Evolutionary conservation across 2,329 filamentous ascomycete genomes (phyloP).

Genomic region (Penicillium hordei): DNA sequence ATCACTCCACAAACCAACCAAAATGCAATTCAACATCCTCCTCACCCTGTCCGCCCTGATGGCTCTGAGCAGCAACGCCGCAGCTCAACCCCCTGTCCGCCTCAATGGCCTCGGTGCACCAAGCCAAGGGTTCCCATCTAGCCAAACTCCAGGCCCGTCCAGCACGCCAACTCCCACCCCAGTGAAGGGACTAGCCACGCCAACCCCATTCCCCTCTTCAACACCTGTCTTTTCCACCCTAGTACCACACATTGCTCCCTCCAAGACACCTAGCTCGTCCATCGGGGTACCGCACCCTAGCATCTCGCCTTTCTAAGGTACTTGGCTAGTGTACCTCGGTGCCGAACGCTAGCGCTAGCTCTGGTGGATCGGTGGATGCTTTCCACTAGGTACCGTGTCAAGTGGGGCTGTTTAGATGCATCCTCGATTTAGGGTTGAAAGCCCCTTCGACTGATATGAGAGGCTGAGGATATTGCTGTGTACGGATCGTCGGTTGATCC

Average conservation of each 20-base stretch:
- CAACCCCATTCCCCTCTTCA: background rate
- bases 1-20: background rate
- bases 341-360: background rate
- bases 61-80: background rate
- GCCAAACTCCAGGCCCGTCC: background rate
- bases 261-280: no score
- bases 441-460: background rate
- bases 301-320: no score
- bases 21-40: constrained; percentile 2
- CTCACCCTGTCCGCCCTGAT: background rate
- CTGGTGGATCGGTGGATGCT: background rate
- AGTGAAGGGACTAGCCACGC: background rate
- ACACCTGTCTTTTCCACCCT: background rate
- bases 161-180: background rate
- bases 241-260: no score
- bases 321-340: no score
- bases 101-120: background rate
- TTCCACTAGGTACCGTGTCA: background rate
- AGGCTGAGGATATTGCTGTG: background rate
- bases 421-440: background rate
- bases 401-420: background rate
- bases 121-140: background rate
- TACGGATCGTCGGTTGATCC: background rate
- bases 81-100: background rate
- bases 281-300: no score